Evolutionary conservation across 2,329 filamentous ascomycete species (phyloP).

Genomic region (Penicillium sp.): DNA sequence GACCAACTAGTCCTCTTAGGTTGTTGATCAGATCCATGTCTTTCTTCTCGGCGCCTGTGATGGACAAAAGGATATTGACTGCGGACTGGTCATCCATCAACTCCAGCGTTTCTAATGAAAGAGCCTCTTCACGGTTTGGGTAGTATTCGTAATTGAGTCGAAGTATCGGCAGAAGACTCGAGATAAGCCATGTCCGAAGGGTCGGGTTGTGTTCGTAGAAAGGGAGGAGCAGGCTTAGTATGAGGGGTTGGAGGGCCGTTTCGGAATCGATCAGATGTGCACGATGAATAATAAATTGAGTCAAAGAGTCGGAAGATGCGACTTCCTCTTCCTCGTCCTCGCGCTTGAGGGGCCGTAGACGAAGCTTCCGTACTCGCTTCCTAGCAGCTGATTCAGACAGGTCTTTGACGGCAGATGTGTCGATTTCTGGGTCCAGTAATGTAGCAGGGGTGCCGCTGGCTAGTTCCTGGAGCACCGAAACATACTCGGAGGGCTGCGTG

Average conservation of each 20-base stretch:
- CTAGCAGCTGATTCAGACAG: slow-evolving; percentile 56
- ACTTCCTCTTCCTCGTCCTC: slow-evolving; percentile 49
- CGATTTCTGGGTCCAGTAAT: slow-evolving; percentile 41
- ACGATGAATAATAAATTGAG: slow-evolving; percentile 64
- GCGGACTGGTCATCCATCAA: slow-evolving; percentile 55
- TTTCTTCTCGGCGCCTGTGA: slow-evolving; percentile 39
- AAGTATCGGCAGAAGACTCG: slow-evolving; percentile 61
- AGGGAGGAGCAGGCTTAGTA: slow-evolving; percentile 60
- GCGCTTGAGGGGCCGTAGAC: slow-evolving; percentile 54
- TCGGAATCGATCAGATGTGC: slow-evolving; percentile 63
- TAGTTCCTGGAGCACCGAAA: slow-evolving; percentile 53
- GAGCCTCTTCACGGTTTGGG: slow-evolving; percentile 48
- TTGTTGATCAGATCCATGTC: slow-evolving; percentile 55
- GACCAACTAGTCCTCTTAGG: slow-evolving; percentile 62
- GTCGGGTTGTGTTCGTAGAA: slow-evolving; percentile 59
- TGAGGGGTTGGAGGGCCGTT: slow-evolving; percentile 61
- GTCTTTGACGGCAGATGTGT: slow-evolving; percentile 52
- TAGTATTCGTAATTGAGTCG: slow-evolving; percentile 68
- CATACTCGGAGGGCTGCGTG: slow-evolving; percentile 56
- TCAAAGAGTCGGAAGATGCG: slow-evolving; percentile 53
- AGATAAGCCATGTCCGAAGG: slow-evolving; percentile 64
- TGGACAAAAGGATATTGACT: slow-evolving; percentile 58
- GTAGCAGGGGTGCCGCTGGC: slow-evolving; percentile 37
- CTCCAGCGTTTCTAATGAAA: slow-evolving; percentile 58
- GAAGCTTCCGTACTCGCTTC: slow-evolving; percentile 57